Conservation (phyloP, 179 eudicot species). For the Pouteria campechiana region DNA sequence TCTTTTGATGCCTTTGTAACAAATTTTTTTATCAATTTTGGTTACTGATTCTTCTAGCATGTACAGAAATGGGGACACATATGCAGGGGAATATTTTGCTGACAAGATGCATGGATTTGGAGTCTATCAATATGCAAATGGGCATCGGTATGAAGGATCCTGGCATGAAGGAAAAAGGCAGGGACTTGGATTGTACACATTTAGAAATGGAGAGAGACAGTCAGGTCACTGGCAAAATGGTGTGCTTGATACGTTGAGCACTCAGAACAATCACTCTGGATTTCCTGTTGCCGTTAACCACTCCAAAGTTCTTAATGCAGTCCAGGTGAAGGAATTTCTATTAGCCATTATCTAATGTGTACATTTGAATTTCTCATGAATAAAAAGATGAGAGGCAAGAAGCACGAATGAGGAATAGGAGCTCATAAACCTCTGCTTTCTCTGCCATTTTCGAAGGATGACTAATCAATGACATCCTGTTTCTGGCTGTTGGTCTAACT, state of each 20-base stretch:
- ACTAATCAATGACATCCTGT: too few relatives aligned
- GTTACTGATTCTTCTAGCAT: neutral
- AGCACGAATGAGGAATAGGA: too few relatives aligned
- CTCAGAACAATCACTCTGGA: slow-evolving; percentile 37
- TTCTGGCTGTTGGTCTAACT: too few relatives aligned
- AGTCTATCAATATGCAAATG: slow-evolving; percentile 66
- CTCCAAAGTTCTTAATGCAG: slow-evolving; percentile 71
- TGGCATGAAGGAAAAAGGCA: slow-evolving; percentile 95
- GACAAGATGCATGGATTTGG: slow-evolving; percentile 96
- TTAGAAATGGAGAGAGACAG: slow-evolving; percentile 82
- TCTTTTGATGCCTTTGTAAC: neutral
- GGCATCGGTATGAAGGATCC: slow-evolving; percentile 85
- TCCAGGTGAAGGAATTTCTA: slow-evolving; percentile 39
- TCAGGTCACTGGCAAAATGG: slow-evolving; percentile 92
- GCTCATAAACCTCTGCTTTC: too few relatives aligned
- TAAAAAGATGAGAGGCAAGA: too few relatives aligned
- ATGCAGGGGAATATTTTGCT: slow-evolving; percentile 86
- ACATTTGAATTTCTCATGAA: too few relatives aligned
- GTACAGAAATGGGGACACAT: slow-evolving; percentile 69
- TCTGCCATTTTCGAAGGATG: too few relatives aligned
- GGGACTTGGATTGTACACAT: slow-evolving; percentile 87
- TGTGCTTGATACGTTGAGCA: slow-evolving; percentile 51
- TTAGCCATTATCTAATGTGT: too few relatives aligned
- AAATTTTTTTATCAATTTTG: neutral
- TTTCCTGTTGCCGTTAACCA: slow-evolving; percentile 75